A percentile compares a stretch with the other conserved stretches of the same genome.
Conservation (phyloP, 768 basidiomycete genomes). For the Lactifluus rugatus region DNA sequence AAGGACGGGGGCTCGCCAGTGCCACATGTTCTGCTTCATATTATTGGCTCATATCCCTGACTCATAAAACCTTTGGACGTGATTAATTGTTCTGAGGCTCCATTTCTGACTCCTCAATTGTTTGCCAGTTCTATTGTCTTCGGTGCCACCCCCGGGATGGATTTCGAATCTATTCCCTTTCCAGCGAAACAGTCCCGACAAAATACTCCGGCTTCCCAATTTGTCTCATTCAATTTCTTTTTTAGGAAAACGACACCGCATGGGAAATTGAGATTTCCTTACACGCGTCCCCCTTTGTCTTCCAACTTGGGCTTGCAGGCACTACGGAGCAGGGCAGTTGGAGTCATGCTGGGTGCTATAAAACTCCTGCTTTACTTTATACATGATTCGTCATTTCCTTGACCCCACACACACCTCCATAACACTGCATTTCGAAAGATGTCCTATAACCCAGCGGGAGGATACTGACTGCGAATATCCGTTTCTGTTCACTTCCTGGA, state of each 20-base stretch:
- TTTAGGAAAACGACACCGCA: conserved; percentile 2
- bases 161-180: neutral
- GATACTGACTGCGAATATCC: neutral
- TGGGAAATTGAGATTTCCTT: conserved; percentile 10
- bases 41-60: neutral
- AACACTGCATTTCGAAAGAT: neutral
- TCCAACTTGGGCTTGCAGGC: conserved; percentile 1
- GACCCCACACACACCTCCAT: neutral
- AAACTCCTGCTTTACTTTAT: neutral
- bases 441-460: neutral
- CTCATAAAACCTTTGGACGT: neutral
- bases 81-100: neutral
- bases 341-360: neutral
- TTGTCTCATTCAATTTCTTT: neutral
- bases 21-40: neutral
- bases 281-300: conserved; percentile 11
- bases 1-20: neutral
- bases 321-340: neutral
- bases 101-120: conserved; percentile 1
- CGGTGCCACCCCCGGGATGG: neutral
- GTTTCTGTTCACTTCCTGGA: neutral
- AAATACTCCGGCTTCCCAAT: neutral
- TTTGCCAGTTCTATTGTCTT: conserved; percentile 8
- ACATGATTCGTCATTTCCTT: neutral
- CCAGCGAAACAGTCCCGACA: neutral